phyloP scores from a whole-genome alignment of 75 land plant genomes.

The Pinus tabuliformis region DNA sequence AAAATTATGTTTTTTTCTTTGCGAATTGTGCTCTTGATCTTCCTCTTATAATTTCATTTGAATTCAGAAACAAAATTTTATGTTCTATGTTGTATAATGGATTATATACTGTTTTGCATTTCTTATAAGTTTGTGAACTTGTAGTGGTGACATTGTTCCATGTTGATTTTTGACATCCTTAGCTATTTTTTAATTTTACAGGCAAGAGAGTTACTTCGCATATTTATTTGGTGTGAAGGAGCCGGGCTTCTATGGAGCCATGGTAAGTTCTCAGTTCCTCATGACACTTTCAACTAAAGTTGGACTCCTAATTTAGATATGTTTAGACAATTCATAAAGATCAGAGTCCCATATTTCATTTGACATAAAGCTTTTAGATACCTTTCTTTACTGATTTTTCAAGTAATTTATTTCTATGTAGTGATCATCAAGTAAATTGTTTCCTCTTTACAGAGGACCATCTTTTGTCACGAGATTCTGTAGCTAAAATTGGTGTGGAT shows the following conservation, averaged over 20 bases:
- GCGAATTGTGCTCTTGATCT: too few relatives aligned
- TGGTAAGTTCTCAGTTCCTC: conserved; percentile 47
- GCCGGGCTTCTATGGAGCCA: conserved; percentile 90
- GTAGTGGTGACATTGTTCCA: too few relatives aligned
- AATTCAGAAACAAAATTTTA: too few relatives aligned
- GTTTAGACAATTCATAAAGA: background rate
- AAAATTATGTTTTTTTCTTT: too few relatives aligned
- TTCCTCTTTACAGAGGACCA: background rate
- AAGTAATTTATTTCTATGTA: background rate
- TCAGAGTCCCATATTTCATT: background rate
- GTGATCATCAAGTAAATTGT: background rate
- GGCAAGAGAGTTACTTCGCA: conserved; percentile 99
- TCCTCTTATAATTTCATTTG: too few relatives aligned
- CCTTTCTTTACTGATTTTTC: background rate
- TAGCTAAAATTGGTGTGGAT: background rate
- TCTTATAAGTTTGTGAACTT: too few relatives aligned
- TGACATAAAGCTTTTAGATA: background rate
- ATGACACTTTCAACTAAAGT: background rate
- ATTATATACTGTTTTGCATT: too few relatives aligned
- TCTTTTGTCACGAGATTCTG: background rate
- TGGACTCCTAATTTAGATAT: background rate
- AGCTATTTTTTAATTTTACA: conserved; percentile 15
- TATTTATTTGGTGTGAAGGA: conserved; percentile 95
- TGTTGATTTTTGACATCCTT: too few relatives aligned
- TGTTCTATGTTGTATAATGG: too few relatives aligned